phyloP scores from a whole-genome alignment of 106 monocot species.

The Dendrobium huoshanense region DNA sequence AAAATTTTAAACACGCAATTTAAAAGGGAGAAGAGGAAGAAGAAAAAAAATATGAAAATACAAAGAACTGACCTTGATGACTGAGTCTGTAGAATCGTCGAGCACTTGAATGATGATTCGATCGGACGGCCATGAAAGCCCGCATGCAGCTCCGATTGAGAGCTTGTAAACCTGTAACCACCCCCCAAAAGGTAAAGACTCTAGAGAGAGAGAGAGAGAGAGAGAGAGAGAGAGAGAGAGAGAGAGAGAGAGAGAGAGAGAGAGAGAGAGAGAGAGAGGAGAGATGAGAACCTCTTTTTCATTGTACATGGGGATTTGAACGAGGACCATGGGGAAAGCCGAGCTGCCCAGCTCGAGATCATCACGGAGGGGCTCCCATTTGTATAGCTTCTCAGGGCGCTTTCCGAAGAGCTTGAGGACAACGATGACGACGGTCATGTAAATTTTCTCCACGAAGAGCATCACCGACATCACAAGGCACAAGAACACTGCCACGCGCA shows the following conservation, averaged over 20 bases:
- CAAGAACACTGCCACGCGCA: constrained; percentile 18
- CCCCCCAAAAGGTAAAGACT: background rate
- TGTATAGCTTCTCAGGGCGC: constrained; percentile 31
- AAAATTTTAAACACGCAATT: too few relatives aligned
- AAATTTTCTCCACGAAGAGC: constrained; percentile 39
- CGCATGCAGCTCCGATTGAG: constrained; percentile 11
- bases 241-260: background rate
- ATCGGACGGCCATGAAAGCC: constrained; percentile 12
- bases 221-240: background rate
- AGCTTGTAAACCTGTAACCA: constrained; percentile 16
- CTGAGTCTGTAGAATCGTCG: constrained; percentile 8
- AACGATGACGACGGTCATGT: constrained; percentile 29
- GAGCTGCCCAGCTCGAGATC: constrained; percentile 38
- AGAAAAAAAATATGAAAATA: background rate
- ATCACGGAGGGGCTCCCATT: constrained; percentile 36
- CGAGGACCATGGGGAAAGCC: constrained; percentile 31
- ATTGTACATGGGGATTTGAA: constrained; percentile 43
- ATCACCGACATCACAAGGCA: constrained; percentile 38
- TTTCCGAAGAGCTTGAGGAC: constrained; percentile 27
- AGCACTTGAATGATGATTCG: constrained; percentile 15
- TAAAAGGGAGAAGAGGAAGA: too few relatives aligned
- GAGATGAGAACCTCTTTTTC: constrained; percentile 26
- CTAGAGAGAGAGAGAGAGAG: background rate
- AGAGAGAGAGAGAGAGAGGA: background rate
- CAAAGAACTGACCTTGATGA: background rate